These are phyloP conservation scores for Cryphonectria nitschkei DNA, from an alignment of 2,329 filamentous ascomycete species.

Conservation along the genomic window DNA sequence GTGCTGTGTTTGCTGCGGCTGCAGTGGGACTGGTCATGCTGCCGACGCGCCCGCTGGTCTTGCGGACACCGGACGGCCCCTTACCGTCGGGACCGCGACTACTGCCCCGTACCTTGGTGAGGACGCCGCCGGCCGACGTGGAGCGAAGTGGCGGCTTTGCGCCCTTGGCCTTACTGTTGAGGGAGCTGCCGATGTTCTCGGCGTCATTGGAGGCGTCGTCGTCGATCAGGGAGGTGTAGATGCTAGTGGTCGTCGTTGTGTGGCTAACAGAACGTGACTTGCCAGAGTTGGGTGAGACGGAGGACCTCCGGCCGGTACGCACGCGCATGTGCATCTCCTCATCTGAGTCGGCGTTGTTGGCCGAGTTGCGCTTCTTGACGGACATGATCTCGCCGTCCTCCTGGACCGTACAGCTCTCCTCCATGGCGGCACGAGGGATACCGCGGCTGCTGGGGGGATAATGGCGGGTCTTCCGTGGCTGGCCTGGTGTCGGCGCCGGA, in stretches of 20 bases:
- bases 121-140: constrained; percentile 57
- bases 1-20: constrained; percentile 49
- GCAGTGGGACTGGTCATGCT: constrained; percentile 53
- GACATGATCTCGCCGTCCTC: constrained; percentile 64
- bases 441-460: constrained; percentile 69
- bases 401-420: constrained; percentile 56
- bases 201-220: constrained; percentile 71
- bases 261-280: constrained; percentile 75
- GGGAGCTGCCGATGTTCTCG: constrained; percentile 65
- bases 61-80: constrained; percentile 60
- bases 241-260: constrained; percentile 72
- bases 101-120: constrained; percentile 65
- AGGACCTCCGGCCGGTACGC: constrained; percentile 67
- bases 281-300: constrained; percentile 63
- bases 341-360: constrained; percentile 69
- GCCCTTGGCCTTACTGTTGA: constrained; percentile 52
- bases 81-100: constrained; percentile 44
- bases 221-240: constrained; percentile 61
- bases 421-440: constrained; percentile 48
- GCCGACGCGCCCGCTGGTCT: constrained; percentile 68
- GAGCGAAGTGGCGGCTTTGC: constrained; percentile 52
- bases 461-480: constrained; percentile 86
- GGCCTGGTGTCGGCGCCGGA: constrained; percentile 91
- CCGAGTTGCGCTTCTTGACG: constrained; percentile 61
- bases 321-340: constrained; percentile 82